phyloP scores from a whole-genome alignment of 805 yeast species.

The Vanderwaltozyma tropicalis region DNA sequence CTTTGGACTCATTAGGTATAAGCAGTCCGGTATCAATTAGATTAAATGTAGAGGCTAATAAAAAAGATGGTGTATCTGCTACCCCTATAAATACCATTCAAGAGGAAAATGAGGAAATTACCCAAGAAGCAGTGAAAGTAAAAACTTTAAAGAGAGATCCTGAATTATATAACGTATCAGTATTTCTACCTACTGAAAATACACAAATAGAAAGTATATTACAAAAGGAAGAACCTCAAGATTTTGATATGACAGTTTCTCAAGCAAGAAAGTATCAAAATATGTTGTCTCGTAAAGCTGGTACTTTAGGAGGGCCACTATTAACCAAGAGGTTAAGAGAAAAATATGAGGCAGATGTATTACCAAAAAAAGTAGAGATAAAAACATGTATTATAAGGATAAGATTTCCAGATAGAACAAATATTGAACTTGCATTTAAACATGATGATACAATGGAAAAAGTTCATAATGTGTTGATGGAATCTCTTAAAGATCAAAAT shows the following conservation, averaged over 20 bases:
- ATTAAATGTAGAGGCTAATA: background rate
- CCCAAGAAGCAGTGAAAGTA: background rate
- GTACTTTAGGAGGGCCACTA: constrained; percentile 30
- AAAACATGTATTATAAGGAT: constrained; percentile 37
- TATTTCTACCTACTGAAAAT: constrained; percentile 14
- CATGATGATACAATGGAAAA: constrained; percentile 32
- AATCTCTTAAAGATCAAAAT: constrained; percentile 24
- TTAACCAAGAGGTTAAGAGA: constrained; percentile 35
- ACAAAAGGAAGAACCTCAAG: constrained; percentile 28
- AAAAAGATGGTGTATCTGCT: too few relatives aligned
- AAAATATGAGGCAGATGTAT: constrained; percentile 22
- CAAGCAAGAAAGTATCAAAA: constrained; percentile 47
- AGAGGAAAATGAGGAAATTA: background rate
- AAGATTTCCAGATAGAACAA: constrained; percentile 47
- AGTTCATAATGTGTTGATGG: constrained; percentile 23
- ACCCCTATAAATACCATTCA: too few relatives aligned
- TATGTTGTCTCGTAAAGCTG: constrained; percentile 35
- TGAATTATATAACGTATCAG: constrained; percentile 13
- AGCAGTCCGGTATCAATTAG: constrained; percentile 7
- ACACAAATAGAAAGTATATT: constrained; percentile 4
- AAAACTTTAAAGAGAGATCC: background rate
- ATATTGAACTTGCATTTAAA: constrained; percentile 40
- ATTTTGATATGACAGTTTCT: constrained; percentile 37
- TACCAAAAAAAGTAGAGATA: constrained; percentile 15
- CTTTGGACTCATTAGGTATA: constrained; percentile 14